Evolutionary conservation across 140 eudicot genomes (phyloP), one percentile per base, ranked within the genome.

Genomic region (Anethum foeniculum): DNA sequence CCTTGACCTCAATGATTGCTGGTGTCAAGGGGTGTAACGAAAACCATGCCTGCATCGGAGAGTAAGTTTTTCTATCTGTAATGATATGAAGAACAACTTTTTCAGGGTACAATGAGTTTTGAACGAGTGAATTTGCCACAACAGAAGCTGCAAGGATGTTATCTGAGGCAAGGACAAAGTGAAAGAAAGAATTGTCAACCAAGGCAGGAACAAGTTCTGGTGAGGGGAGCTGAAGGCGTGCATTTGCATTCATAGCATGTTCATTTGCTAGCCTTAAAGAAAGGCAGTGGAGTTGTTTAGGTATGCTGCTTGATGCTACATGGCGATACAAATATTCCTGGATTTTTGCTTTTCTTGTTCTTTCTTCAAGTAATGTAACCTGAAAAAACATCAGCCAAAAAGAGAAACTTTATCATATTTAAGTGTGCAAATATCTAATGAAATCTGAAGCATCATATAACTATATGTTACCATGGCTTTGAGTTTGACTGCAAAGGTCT

Each of bases 31-130:
- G 89, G 82, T 92, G 97, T 80, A 95, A 85, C 0, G 99, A 95
- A 77, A 95, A 95, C 99, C 99, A 95, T 54, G 97, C 99, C 77
- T 91, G 97, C 97, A 95, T 92, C 0, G 99, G 97, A 8, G 91
- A 83, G 79, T 88, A 92, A 25, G 99, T 95, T 82, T 92, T 95
- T 56, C 88, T 86, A 38, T 95, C 99, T 0, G 99, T 95, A 47
- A 95, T 92, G 75, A 95, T 83, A 75, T 95, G 99, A 10, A 92
- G 81, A 49, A 95, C 99, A 71, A 92, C 91, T 77, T 77, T 89
- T 58, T 92, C 91, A 48, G 97, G 99, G 15, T 84, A 90, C 79
- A 92, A 82, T 7, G 99, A 88, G 87, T 91, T 95, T 56, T 52
- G 86, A 58, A 92, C 96, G 0, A 95, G 88, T 4, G 99, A 95